Evolutionary conservation across 2,329 filamentous ascomycete genomes (phyloP).

Genomic region (Colletotrichum siamense): DNA sequence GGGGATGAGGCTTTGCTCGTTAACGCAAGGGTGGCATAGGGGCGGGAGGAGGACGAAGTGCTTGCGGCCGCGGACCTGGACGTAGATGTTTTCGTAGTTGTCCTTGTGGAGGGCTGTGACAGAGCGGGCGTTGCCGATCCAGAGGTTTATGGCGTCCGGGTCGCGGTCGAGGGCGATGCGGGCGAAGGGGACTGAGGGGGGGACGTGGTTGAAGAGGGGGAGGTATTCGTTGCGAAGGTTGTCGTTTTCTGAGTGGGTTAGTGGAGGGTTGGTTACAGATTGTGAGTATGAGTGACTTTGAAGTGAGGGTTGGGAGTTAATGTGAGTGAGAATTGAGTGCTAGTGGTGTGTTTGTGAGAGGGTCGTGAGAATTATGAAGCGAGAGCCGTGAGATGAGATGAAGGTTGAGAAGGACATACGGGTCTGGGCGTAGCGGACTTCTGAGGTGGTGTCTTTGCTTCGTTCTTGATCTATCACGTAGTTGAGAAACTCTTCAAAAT

Average conservation of each 20-base stretch:
- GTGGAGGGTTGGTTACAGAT: not conserved
- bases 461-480: constrained; percentile 53
- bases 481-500: constrained; percentile 67
- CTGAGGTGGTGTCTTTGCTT: constrained; percentile 30
- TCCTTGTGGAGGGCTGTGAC: constrained; percentile 80
- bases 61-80: constrained; percentile 75
- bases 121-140: constrained; percentile 77
- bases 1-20: constrained; percentile 62
- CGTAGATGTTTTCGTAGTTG: constrained; percentile 86
- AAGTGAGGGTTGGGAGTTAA: not conserved
- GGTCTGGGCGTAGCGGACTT: constrained; percentile 77
- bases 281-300: not conserved
- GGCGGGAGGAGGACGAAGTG: constrained; percentile 80
- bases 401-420: constrained; percentile 46
- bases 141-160: constrained; percentile 82
- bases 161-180: constrained; percentile 67
- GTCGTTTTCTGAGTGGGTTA: constrained; percentile 68
- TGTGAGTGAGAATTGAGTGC: not conserved
- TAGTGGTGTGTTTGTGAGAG: not conserved
- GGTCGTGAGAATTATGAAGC: not conserved
- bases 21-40: constrained; percentile 70
- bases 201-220: constrained; percentile 67
- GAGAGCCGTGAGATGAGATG: not conserved
- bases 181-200: constrained; percentile 71
- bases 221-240: constrained; percentile 78